Conservation (phyloP, 495 filamentous ascomycete genomes). For the Tricharina praecox region DNA sequence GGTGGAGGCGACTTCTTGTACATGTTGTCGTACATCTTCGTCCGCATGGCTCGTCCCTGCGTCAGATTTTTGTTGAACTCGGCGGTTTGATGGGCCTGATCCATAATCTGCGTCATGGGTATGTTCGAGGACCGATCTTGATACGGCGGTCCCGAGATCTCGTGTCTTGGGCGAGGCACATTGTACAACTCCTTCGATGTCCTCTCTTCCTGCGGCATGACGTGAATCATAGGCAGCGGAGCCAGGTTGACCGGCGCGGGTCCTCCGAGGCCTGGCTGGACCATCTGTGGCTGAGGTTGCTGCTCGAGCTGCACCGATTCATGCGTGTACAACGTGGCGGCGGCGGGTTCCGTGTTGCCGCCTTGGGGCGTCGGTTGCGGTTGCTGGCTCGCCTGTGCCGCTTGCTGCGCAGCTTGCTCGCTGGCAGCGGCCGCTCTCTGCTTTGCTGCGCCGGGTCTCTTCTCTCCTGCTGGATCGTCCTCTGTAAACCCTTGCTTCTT, state of each 20-base stretch:
- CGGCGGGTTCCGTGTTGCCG: conserved; percentile 43
- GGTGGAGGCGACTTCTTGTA: conserved; percentile 54
- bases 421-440: conserved; percentile 63
- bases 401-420: conserved; percentile 33
- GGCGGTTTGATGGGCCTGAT: conserved; percentile 71
- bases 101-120: conserved; percentile 64
- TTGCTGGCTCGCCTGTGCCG: conserved; percentile 28
- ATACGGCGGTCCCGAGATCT: conserved; percentile 75
- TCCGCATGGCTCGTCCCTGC: conserved; percentile 54
- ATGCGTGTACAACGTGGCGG: conserved; percentile 69
- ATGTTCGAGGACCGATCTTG: conserved; percentile 71
- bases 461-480: conserved; percentile 89
- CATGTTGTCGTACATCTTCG: conserved; percentile 50
- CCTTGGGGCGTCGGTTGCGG: conserved; percentile 44
- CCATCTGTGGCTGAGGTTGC: conserved; percentile 43
- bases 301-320: conserved; percentile 42
- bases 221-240: conserved; percentile 71
- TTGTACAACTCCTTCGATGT: conserved; percentile 57
- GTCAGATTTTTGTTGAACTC: conserved; percentile 77
- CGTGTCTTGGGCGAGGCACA: conserved; percentile 73
- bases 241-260: conserved; percentile 44
- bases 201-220: conserved; percentile 57
- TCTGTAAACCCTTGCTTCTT: conserved; percentile 97
- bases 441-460: conserved; percentile 81
- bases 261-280: conserved; percentile 54